phyloP scores from a whole-genome alignment of 495 filamentous ascomycete genomes.

The Bathelium albidoporum region DNA sequence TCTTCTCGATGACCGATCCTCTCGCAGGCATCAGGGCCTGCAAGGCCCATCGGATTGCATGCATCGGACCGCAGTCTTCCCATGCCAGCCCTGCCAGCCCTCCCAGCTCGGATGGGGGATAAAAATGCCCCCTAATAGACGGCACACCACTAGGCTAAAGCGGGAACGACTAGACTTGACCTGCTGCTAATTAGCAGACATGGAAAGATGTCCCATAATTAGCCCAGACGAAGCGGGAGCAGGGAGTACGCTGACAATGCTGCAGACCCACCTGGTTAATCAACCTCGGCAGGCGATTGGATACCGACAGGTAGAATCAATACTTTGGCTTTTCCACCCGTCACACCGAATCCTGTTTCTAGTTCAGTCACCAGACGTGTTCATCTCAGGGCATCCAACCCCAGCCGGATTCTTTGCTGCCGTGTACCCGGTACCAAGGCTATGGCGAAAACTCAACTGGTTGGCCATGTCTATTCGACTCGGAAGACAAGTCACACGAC shows the following conservation, averaged over 20 bases:
- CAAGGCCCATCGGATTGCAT: background rate
- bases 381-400: background rate
- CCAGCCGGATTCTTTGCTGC: slow-evolving; percentile 1
- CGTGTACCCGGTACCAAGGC: slow-evolving; percentile 2
- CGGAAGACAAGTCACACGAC: background rate
- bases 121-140: background rate
- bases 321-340: background rate
- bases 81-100: background rate
- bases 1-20: background rate
- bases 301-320: background rate
- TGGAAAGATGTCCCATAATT: background rate
- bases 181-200: background rate
- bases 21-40: background rate
- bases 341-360: slow-evolving; percentile 1
- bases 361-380: background rate
- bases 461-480: background rate
- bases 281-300: background rate
- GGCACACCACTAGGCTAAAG: background rate
- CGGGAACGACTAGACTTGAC: background rate
- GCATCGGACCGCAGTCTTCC: slow-evolving; percentile 1
- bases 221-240: background rate
- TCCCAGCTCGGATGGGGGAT: background rate
- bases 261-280: background rate
- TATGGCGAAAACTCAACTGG: background rate
- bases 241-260: background rate